Evolutionary conservation across 78 protist species (phyloP).

Genomic region (Emiliania huxleyi): DNA sequence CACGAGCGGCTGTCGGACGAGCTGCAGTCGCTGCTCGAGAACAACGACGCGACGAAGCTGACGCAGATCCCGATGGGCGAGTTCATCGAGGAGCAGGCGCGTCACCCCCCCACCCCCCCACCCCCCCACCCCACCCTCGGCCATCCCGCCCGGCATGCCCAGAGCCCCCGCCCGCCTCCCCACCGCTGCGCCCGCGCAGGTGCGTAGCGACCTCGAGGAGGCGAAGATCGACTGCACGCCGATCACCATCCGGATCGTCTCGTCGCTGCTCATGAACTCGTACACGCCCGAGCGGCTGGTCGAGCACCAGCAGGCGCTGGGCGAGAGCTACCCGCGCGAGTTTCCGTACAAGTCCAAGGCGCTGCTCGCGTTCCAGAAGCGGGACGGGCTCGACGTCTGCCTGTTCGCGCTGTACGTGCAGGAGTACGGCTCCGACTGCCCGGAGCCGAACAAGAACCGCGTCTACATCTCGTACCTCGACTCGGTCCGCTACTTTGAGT

Average conservation of each 20-base stretch:
- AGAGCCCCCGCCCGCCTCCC: too few species aligned
- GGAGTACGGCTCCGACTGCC: constrained; percentile 27
- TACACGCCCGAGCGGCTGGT: neutral
- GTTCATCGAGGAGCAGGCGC: neutral
- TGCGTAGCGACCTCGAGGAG: neutral
- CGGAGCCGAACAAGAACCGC: constrained; percentile 24
- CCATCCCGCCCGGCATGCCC: too few species aligned
- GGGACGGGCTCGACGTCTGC: constrained; percentile 5
- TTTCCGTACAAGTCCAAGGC: constrained; percentile 12
- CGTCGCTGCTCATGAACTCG: neutral
- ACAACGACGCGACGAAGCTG: neutral
- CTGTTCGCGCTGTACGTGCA: constrained; percentile 4
- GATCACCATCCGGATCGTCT: neutral
- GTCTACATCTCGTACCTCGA: constrained; percentile 12
- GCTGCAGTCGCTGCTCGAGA: neutral
- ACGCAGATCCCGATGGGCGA: neutral
- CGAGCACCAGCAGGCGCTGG: neutral
- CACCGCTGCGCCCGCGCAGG: neutral
- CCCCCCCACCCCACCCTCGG: too few species aligned
- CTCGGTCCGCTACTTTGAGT: constrained; percentile 1
- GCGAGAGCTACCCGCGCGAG: neutral
- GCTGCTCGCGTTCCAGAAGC: neutral
- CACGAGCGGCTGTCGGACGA: neutral
- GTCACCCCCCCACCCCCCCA: too few species aligned
- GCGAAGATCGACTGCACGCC: neutral